Base-by-base conservation (phyloP, 2,329 filamentous ascomycete species). In the Phyllachora maydis region DNA sequence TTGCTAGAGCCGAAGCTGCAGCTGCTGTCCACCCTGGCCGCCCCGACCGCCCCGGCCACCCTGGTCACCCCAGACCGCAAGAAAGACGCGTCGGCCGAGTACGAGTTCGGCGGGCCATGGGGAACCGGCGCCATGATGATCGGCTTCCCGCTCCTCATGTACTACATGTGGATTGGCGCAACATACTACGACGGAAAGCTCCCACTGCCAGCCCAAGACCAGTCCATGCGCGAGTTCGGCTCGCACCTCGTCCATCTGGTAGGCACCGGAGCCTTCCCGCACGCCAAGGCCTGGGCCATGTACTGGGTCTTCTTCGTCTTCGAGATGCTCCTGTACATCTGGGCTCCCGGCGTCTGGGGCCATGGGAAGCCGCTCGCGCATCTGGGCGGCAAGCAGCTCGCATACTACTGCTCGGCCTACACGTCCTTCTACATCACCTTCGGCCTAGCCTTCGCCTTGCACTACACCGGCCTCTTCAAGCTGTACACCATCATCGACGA, bases 91-190 rank as follows among this genome's bases (percentile, higher is more conserved):
- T 69, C 65, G 2, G 65, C 61, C 32, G 54, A 63, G 32, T 63
- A 66, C 35, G 90, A 98, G 44, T 98, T 95, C 42, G 85, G 85
- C 32, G 88, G 88, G 28, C 71, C 78, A 3, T 43, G 62, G n/a
- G 85, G 88, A 26, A 74, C 83, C 19, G 50, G 64, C 10, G 56
- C 65, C 35, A 82, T 93, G 66, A 95, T 95, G 81, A 61, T 82
- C 31, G 68, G 75, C 21, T 98, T 95, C 50, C 88, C 88, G n/a
- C 31, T 72, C 18, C 63, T 98, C 37, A 95, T 95, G 85, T 93
- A 79, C 64, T 95, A 93, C 54, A 92, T 98, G 83, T 95, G 83
- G 83, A 72, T 91, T 47, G 88, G 88, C 23, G 77, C 85, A 16
- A 83, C 73, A 23, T 92, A 85, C 53, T 98, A 93, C 52, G 57